Evolutionary conservation across 441 rosid genomes (phyloP).

Genomic region (Brassica balearica): DNA sequence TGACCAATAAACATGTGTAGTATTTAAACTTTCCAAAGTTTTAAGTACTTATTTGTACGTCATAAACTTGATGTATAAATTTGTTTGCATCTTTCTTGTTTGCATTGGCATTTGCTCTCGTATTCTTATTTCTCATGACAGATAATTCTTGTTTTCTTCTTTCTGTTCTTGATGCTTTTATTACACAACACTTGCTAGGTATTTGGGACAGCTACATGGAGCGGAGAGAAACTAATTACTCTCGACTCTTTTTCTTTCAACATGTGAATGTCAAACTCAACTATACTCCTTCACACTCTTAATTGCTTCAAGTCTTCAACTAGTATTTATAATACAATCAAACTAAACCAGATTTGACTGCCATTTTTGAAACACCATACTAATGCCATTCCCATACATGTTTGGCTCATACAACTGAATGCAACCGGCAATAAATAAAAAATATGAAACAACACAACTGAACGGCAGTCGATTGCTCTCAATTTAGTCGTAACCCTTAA

Average conservation of each 20-base stretch:
- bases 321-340: not conserved
- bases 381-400: not conserved
- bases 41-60: no score
- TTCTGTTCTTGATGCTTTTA: slow-evolving; percentile 18
- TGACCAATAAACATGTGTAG: no score
- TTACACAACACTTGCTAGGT: slow-evolving; percentile 19
- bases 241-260: slow-evolving; percentile 15
- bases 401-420: not conserved
- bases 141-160: slow-evolving; percentile 40
- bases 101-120: slow-evolving; percentile 27
- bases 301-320: not conserved
- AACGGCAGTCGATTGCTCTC: not conserved
- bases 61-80: no score
- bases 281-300: not conserved
- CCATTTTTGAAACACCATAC: not conserved
- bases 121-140: not conserved
- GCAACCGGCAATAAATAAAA: not conserved
- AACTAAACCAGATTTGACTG: not conserved
- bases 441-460: not conserved
- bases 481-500: no score
- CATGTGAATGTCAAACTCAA: slow-evolving; percentile 19
- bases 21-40: no score
- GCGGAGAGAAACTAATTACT: not conserved
- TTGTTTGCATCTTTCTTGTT: slow-evolving; percentile 40
- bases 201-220: slow-evolving; percentile 36